phyloP scores from a whole-genome alignment of 2,329 filamentous ascomycete genomes.

The Alternaria hordeiaustralica region DNA sequence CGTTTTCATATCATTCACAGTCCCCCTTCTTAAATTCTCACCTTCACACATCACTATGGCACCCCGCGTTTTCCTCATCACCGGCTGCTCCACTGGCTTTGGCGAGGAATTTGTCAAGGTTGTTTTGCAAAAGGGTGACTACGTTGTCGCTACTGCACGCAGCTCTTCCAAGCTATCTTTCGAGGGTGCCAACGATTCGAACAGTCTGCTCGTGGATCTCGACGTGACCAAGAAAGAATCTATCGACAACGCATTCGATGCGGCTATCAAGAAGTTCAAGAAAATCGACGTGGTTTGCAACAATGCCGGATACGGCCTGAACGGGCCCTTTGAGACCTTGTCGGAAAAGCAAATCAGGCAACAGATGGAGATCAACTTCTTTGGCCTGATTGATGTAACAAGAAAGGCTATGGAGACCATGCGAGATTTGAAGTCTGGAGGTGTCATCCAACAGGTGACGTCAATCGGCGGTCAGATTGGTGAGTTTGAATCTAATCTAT shows the following conservation, averaged over 20 bases:
- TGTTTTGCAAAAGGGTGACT: slow-evolving; percentile 52
- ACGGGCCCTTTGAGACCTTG: slow-evolving; percentile 61
- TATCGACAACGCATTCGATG: slow-evolving; percentile 55
- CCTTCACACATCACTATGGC: slow-evolving; percentile 37
- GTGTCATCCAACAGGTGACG: slow-evolving; percentile 62
- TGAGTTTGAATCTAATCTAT: slow-evolving; percentile 9
- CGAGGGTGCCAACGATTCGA: slow-evolving; percentile 52
- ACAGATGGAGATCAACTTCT: slow-evolving; percentile 67
- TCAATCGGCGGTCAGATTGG: slow-evolving; percentile 59
- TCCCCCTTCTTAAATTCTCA: not conserved
- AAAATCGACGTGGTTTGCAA: slow-evolving; percentile 67
- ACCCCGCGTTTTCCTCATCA: slow-evolving; percentile 56
- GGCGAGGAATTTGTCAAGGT: slow-evolving; percentile 54
- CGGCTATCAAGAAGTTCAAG: slow-evolving; percentile 57
- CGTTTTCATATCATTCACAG: not conserved
- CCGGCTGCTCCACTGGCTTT: slow-evolving; percentile 56
- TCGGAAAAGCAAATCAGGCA: slow-evolving; percentile 56
- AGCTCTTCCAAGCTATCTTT: slow-evolving; percentile 53
- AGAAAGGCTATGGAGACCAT: slow-evolving; percentile 53
- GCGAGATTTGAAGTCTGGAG: slow-evolving; percentile 58
- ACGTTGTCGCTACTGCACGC: slow-evolving; percentile 55
- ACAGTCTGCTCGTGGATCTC: slow-evolving; percentile 58
- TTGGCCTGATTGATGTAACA: slow-evolving; percentile 63
- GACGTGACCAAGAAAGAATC: slow-evolving; percentile 59
- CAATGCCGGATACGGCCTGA: slow-evolving; percentile 66